These are phyloP conservation scores for Naematelia encephala DNA, from an alignment of 768 basidiomycete species.

Conservation along the genomic window DNA sequence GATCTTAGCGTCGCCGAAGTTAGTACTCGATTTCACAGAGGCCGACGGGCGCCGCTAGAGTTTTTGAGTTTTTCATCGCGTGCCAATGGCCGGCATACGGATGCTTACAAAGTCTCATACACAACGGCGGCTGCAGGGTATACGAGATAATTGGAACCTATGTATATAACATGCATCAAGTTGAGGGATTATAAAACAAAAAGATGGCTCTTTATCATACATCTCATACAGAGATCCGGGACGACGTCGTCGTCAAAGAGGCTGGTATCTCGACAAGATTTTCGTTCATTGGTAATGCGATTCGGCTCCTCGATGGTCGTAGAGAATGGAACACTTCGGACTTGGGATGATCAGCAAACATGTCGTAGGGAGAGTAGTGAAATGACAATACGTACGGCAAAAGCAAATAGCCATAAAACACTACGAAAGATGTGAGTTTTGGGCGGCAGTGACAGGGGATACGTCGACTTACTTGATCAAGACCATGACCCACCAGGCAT, in stretches of 20 bases:
- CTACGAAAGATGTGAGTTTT: neutral
- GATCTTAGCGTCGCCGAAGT: too few species aligned
- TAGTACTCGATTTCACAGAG: too few species aligned
- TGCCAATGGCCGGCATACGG: too few species aligned
- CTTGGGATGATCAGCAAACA: neutral
- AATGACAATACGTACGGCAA: neutral
- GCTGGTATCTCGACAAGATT: neutral
- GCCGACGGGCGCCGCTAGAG: too few species aligned
- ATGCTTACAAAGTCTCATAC: too few species aligned
- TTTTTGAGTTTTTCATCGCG: too few species aligned
- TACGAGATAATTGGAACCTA: too few species aligned
- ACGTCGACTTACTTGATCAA: conserved; percentile 53
- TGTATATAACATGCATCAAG: too few species aligned
- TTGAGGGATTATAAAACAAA: too few species aligned
- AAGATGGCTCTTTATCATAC: too few species aligned
- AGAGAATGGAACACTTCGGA: neutral
- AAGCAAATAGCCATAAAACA: neutral
- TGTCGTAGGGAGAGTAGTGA: neutral
- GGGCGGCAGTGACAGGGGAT: neutral
- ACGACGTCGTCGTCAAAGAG: neutral
- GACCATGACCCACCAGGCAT: conserved; percentile 22
- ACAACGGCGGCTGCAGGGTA: too few species aligned
- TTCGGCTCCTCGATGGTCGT: neutral
- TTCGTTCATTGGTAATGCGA: neutral
- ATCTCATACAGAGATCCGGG: too few species aligned